Conservation (phyloP, 2,329 filamentous ascomycete genomes). For the Fusarium solani-melongenae region DNA sequence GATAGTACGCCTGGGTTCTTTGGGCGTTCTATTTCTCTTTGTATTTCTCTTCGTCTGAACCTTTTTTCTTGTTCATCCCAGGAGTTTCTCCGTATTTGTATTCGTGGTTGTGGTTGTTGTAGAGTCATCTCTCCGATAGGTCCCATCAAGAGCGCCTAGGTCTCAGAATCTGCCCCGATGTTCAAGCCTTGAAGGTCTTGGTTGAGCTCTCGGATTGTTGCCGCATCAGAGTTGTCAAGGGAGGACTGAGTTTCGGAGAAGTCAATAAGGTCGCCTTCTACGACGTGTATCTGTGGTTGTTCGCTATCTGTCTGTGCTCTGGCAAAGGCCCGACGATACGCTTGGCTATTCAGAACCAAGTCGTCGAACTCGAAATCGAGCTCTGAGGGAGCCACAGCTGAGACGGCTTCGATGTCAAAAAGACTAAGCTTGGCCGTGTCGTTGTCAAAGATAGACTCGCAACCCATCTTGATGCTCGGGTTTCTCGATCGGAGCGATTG, state of each 20-base stretch:
- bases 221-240: not conserved
- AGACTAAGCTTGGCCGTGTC: not conserved
- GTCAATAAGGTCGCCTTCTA: slow-evolving; percentile 1
- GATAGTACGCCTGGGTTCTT: not conserved
- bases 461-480: not conserved
- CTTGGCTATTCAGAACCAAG: not conserved
- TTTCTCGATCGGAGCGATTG: not conserved
- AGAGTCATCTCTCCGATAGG: not conserved
- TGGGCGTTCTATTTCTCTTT: not conserved
- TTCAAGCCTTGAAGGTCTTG: not conserved
- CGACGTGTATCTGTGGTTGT: not conserved
- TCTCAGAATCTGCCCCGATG: no score
- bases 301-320: not conserved
- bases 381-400: slow-evolving; percentile 1
- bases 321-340: not conserved
- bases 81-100: not conserved
- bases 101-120: not conserved
- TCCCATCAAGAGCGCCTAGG: no score
- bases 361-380: slow-evolving; percentile 6
- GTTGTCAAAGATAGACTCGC: not conserved
- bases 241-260: not conserved
- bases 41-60: not conserved
- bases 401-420: not conserved
- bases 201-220: not conserved
- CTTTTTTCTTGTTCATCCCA: not conserved